These are phyloP conservation scores for Ascochyta pisi DNA, from an alignment of 2,329 filamentous ascomycete species.

Conservation along the genomic window DNA sequence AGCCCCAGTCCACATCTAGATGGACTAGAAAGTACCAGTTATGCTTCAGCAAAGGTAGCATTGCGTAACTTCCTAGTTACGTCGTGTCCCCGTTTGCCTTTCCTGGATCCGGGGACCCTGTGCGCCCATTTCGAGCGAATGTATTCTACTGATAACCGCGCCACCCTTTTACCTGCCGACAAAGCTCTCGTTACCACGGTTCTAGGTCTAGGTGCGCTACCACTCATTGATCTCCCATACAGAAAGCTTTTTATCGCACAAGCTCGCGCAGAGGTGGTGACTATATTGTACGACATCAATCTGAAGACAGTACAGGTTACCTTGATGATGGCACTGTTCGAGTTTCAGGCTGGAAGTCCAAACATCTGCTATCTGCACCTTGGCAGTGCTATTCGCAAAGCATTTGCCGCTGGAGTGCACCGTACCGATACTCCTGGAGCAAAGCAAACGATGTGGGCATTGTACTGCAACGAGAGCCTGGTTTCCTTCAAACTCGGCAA, in stretches of 20 bases:
- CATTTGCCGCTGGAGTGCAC: constrained; percentile 15
- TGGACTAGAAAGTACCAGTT: constrained; percentile 1
- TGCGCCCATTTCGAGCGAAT: constrained; percentile 11
- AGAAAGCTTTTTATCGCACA: constrained; percentile 6
- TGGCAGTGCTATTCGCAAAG: constrained; percentile 16
- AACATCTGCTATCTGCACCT: constrained; percentile 18
- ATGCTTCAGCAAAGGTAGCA: constrained; percentile 7
- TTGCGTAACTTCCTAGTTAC: constrained; percentile 15
- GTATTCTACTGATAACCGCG: background rate
- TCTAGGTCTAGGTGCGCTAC: constrained; percentile 4
- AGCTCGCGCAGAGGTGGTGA: constrained; percentile 6
- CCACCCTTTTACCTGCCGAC: background rate
- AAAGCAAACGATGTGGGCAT: constrained; percentile 9
- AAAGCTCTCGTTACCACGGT: constrained; percentile 5
- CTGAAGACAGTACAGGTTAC: constrained; percentile 8
- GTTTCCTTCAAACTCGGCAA: constrained; percentile 9
- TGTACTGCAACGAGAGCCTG: constrained; percentile 13
- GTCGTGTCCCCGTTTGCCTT: constrained; percentile 8
- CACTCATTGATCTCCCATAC: constrained; percentile 3
- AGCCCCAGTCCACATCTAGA: background rate
- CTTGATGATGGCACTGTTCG: constrained; percentile 8
- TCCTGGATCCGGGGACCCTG: background rate
- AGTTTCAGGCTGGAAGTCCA: constrained; percentile 14
- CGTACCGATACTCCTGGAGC: background rate
- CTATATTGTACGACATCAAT: constrained; percentile 13